Evolutionary conservation across 257 asterid species (phyloP).

Genomic region (Solanum gracilifrons): DNA sequence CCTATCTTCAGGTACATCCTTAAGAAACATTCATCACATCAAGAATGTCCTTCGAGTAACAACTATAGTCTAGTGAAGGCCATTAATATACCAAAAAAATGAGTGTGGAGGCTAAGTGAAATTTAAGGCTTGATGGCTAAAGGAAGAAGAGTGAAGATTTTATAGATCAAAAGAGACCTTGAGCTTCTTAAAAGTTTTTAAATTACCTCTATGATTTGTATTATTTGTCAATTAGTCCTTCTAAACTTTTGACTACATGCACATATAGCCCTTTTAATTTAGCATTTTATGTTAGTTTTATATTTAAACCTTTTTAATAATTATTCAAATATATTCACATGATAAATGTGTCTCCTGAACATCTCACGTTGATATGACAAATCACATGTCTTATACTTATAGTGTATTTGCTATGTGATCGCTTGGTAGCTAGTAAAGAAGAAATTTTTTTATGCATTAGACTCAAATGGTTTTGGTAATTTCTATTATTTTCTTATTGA

Average conservation of each 20-base stretch:
- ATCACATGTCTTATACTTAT: neutral
- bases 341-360: neutral
- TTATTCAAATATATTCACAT: neutral
- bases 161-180: neutral
- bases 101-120: neutral
- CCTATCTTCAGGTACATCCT: too few relatives aligned
- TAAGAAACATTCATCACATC: too few relatives aligned
- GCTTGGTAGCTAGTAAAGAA: too few relatives aligned
- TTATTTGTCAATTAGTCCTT: neutral
- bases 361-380: neutral
- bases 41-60: neutral
- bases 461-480: neutral
- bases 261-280: neutral
- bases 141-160: neutral
- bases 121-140: neutral
- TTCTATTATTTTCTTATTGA: neutral
- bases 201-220: neutral
- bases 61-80: neutral
- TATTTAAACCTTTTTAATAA: neutral
- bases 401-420: too few relatives aligned
- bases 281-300: neutral
- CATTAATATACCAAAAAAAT: neutral
- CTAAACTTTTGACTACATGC: neutral
- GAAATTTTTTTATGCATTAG: too few relatives aligned
- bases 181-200: neutral